Conservation (phyloP, 2,329 filamentous ascomycete genomes). For the Alternaria infectoria region DNA sequence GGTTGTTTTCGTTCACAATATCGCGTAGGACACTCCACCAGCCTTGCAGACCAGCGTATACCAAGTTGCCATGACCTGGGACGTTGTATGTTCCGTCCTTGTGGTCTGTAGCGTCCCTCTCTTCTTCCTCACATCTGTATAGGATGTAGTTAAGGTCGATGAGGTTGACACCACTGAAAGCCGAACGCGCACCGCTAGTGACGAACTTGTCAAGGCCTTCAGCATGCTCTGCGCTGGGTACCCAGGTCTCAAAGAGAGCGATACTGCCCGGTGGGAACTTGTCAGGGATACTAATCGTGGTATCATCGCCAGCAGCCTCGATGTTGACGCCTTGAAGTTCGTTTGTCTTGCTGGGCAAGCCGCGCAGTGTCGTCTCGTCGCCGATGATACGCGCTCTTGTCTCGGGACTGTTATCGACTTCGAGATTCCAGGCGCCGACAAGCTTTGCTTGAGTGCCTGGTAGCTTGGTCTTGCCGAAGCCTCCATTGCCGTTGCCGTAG, state of each 20-base stretch:
- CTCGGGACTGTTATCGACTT: conserved; percentile 80
- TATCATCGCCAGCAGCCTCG: conserved; percentile 74
- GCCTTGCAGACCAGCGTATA: conserved; percentile 96
- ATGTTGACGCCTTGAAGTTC: conserved; percentile 76
- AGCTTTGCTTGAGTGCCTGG: conserved; percentile 83
- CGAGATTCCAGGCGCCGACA: conserved; percentile 89
- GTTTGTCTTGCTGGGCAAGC: conserved; percentile 82
- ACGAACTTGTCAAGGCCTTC: conserved; percentile 85
- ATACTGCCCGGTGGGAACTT: conserved; percentile 93
- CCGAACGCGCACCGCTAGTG: conserved; percentile 77
- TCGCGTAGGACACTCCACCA: conserved; percentile 94
- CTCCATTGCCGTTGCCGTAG: conserved; percentile 82
- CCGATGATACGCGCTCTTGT: conserved; percentile 67
- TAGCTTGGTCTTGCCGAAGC: conserved; percentile 79
- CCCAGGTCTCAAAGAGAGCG: conserved; percentile 94
- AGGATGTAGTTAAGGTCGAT: conserved; percentile 90
- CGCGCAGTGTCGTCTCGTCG: conserved; percentile 75
- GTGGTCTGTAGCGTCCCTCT: conserved; percentile 77
- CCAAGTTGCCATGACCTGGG: conserved; percentile 80
- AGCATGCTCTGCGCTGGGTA: conserved; percentile 83
- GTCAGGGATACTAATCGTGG: conserved; percentile 78
- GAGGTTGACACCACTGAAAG: conserved; percentile 76
- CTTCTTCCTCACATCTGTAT: conserved; percentile 91
- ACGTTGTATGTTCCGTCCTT: conserved; percentile 88
- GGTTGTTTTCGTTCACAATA: conserved; percentile 85